Evolutionary conservation across 768 basidiomycete species (phyloP).

Genomic region (Tylopilus balloui): DNA sequence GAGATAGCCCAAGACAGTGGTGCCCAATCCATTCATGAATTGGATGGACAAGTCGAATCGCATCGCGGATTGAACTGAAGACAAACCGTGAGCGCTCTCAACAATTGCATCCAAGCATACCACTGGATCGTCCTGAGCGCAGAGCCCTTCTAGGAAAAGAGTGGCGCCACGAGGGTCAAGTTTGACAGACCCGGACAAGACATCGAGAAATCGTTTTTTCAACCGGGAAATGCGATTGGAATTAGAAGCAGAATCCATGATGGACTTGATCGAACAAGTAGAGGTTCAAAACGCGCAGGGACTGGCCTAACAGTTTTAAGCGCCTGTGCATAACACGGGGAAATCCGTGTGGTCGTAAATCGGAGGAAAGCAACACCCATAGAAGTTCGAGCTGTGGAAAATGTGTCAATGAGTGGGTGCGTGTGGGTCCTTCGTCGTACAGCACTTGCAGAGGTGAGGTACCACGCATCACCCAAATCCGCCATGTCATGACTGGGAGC

Average conservation of each 20-base stretch:
- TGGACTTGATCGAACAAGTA: background rate
- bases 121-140: slow-evolving; percentile 36
- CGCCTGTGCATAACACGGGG: background rate
- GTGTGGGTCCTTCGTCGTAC: background rate
- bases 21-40: slow-evolving; percentile 42
- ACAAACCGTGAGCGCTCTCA: slow-evolving; percentile 35
- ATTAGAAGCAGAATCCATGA: slow-evolving; percentile 1
- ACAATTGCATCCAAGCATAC: slow-evolving; percentile 37
- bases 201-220: slow-evolving; percentile 31
- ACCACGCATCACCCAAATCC: background rate
- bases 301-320: background rate
- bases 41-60: slow-evolving; percentile 31
- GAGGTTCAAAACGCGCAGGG: background rate
- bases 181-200: slow-evolving; percentile 28
- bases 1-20: slow-evolving; percentile 37
- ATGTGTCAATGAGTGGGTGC: background rate
- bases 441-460: background rate
- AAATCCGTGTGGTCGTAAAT: background rate
- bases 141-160: slow-evolving; percentile 47
- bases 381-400: background rate
- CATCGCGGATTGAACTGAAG: slow-evolving; percentile 39
- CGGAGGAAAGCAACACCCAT: background rate
- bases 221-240: slow-evolving; percentile 19
- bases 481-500: too few species aligned
- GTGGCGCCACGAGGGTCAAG: slow-evolving; percentile 20